Conservation (phyloP, 805 yeast genomes). For the Ogataea pini region DNA sequence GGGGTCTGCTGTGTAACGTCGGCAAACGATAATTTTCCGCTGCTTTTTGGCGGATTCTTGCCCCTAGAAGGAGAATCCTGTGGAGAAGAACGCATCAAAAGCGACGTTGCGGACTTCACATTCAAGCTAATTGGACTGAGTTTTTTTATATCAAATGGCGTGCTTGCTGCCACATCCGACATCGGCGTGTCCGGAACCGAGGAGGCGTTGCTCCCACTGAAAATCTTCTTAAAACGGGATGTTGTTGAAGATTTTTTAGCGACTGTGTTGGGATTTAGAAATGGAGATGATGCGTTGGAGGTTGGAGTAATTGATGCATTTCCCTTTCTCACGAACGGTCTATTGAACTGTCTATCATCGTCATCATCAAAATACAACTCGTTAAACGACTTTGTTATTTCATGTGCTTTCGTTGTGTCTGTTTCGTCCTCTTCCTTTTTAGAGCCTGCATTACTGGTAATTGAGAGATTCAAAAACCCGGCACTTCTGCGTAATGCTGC, state of each 20-base stretch:
- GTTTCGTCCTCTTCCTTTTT: too few relatives aligned
- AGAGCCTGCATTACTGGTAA: slow-evolving; percentile 42
- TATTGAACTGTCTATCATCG: slow-evolving; percentile 2
- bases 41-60: slow-evolving; percentile 11
- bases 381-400: slow-evolving; percentile 37
- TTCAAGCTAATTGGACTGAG: slow-evolving; percentile 18
- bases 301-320: slow-evolving; percentile 4
- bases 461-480: slow-evolving; percentile 50
- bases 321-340: neutral
- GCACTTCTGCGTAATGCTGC: slow-evolving; percentile 50
- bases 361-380: slow-evolving; percentile 32
- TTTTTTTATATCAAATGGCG: slow-evolving; percentile 24
- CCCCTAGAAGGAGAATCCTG: slow-evolving; percentile 24
- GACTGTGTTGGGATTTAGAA: slow-evolving; percentile 25
- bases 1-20: slow-evolving; percentile 18
- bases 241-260: slow-evolving; percentile 24
- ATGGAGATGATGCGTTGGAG: slow-evolving; percentile 28
- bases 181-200: slow-evolving; percentile 14
- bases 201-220: slow-evolving; percentile 3
- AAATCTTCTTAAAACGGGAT: slow-evolving; percentile 27
- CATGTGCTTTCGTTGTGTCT: slow-evolving; percentile 11
- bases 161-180: slow-evolving; percentile 14
- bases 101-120: slow-evolving; percentile 10
- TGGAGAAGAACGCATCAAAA: slow-evolving; percentile 11
- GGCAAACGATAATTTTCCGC: neutral